These are phyloP conservation scores for Penicillium salamii DNA, from an alignment of 495 filamentous ascomycete species.

Conservation along the genomic window DNA sequence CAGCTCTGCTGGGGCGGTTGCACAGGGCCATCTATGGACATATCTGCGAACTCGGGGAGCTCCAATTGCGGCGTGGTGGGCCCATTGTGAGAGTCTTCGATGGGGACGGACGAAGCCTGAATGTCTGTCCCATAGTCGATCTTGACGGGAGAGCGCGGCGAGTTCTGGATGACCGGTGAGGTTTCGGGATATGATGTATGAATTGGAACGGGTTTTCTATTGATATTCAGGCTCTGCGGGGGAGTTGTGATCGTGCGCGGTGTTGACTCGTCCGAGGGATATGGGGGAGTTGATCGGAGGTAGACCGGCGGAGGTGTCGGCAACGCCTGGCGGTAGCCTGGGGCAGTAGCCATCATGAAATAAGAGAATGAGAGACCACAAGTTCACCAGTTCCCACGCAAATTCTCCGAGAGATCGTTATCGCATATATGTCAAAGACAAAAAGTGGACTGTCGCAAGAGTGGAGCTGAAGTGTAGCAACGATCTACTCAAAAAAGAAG, in stretches of 20 bases:
- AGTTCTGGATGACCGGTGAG: conserved; percentile 27
- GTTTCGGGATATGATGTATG: conserved; percentile 13
- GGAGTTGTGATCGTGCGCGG: conserved; percentile 22
- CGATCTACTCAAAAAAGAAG: background rate
- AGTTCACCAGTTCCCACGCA: too few species aligned
- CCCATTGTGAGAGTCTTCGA: conserved; percentile 29
- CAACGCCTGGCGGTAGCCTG: conserved; percentile 28
- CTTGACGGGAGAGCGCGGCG: conserved; percentile 41
- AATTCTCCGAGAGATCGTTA: too few species aligned
- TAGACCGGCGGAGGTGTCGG: conserved; percentile 44
- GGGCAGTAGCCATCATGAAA: conserved; percentile 32
- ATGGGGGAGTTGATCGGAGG: conserved; percentile 38
- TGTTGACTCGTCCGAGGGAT: conserved; percentile 20
- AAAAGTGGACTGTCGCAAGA: background rate
- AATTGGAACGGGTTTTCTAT: conserved; percentile 25
- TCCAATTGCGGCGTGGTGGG: conserved; percentile 23
- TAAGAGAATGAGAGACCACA: too few species aligned
- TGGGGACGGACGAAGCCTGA: conserved; percentile 29
- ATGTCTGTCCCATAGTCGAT: conserved; percentile 34
- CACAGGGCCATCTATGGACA: conserved; percentile 35
- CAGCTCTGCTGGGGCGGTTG: conserved; percentile 40
- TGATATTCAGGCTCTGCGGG: conserved; percentile 20
- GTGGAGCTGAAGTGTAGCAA: too few species aligned
- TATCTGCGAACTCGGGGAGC: conserved; percentile 23
- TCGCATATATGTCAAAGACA: background rate